Evolutionary conservation across 139 green algal species (phyloP).

Genomic region (Penium margaritaceum): DNA sequence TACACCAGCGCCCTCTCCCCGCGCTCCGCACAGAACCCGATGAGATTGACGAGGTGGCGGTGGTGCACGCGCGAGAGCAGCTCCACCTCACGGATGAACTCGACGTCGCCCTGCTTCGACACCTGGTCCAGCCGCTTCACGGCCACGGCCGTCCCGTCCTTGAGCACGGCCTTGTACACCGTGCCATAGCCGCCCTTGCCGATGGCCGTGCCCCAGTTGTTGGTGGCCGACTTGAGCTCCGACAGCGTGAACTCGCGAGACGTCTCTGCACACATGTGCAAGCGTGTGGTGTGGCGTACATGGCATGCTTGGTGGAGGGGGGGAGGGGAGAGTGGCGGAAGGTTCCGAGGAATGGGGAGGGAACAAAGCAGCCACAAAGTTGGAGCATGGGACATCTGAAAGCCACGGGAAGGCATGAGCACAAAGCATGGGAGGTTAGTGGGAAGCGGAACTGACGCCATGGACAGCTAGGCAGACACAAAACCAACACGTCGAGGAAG

Average conservation of each 20-base stretch:
- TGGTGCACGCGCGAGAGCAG: conserved; percentile 46
- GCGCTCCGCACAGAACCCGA: conserved; percentile 54
- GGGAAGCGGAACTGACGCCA: background rate
- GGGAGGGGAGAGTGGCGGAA: too few species aligned
- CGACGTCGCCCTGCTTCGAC: conserved; percentile 47
- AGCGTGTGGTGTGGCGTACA: too few species aligned
- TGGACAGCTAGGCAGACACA: background rate
- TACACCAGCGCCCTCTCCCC: conserved; percentile 30
- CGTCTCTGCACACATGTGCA: background rate
- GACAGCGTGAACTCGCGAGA: conserved; percentile 11
- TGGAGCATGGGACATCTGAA: too few species aligned
- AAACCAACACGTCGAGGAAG: background rate
- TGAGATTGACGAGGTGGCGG: conserved; percentile 46
- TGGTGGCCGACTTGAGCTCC: conserved; percentile 36
- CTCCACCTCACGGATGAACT: conserved; percentile 56
- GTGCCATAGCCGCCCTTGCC: conserved; percentile 39
- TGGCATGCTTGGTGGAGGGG: too few species aligned
- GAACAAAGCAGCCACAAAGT: too few species aligned
- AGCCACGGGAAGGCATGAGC: too few species aligned
- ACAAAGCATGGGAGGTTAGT: background rate
- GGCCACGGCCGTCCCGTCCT: conserved; percentile 26
- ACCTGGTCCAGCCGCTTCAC: conserved; percentile 38
- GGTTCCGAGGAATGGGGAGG: too few species aligned
- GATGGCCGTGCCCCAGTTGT: conserved; percentile 32
- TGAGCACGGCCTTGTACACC: conserved; percentile 36